Evolutionary conservation across 352 stramenopile genomes (phyloP), one percentile per base, ranked within the genome.

Genomic region (Pelagophyceae sp.): DNA sequence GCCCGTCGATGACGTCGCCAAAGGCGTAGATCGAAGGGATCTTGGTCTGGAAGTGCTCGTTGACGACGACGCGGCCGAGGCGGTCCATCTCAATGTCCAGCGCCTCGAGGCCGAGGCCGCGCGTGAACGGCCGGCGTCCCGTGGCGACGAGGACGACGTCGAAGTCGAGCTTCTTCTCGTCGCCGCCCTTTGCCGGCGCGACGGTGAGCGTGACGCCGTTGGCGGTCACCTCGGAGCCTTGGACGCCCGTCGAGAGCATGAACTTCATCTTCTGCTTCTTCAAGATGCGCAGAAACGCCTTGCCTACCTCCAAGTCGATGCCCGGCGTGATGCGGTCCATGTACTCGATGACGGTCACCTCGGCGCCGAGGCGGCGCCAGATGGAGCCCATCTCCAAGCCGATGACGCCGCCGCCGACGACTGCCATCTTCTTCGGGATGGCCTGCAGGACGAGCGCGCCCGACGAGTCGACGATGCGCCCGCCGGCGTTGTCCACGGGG

Each of bases 241-340:
- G 82, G 32, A 99, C 96, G 87, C 98, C 98, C 61, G 96, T 99
- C 82, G 90, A 91, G 69, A 99, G 89, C 79, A 97, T 89, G 86
- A 99, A 99, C 40, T 97, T 95, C 40, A 99, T 89, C 19, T 95
- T 95, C 87, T 99, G 95, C 87, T 99, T 99, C 87, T 98, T 98
- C 32, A 99, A 86, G 64, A 95, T 89, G 78, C 94, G 94, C 80
- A 96, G 91, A 86, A 99, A 99, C 76, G 97, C 94, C 84, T 97
- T 97, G 50, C 90, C 92, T 31, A 98, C 76, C 81, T 98, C 96
- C 64, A 90, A 80, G 87, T 98, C 95, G 84, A 98, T 95, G 31
- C 84, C 82, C 63, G 91, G 90, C 72, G 92, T 97, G 5, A 98
- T 89, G 31, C 89, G 81, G 90, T 99, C 96, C 79, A 98, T 87